Conservation (phyloP, 108 stramenopile genomes). For the Cyclotella cryptica region DNA sequence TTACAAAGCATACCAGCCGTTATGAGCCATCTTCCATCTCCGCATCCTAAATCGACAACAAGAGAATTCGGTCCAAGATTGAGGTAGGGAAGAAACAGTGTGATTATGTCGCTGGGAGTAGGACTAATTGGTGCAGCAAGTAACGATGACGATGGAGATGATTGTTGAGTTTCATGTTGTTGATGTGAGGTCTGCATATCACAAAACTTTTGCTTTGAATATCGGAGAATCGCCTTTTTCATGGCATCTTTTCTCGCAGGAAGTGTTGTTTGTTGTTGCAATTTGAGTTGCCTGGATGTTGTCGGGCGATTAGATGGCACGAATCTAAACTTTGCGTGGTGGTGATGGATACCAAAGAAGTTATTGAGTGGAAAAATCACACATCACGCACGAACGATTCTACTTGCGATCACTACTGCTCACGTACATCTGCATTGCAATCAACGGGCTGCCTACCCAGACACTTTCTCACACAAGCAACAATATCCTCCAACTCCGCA, state of each 20-base stretch:
- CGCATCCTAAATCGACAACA: constrained; percentile 56
- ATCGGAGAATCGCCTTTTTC: constrained; percentile 36
- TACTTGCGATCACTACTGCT: neutral
- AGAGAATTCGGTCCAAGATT: constrained; percentile 29
- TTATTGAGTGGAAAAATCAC: neutral
- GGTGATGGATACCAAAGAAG: neutral
- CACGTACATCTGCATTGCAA: constrained; percentile 43
- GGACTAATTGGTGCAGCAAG: constrained; percentile 56
- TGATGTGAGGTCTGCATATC: constrained; percentile 38
- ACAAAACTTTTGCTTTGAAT: constrained; percentile 45
- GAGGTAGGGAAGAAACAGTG: constrained; percentile 50
- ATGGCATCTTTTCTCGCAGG: constrained; percentile 27
- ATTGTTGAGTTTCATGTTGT: constrained; percentile 7
- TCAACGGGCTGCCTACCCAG: neutral
- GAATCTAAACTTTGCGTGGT: neutral
- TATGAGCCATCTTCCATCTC: constrained; percentile 62
- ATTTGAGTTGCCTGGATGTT: neutral
- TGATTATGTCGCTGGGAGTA: constrained; percentile 39
- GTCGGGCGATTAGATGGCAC: neutral
- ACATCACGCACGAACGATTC: neutral
- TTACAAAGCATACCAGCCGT: constrained; percentile 37
- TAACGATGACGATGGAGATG: constrained; percentile 2
- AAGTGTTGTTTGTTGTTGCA: constrained; percentile 10
- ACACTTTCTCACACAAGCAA: constrained; percentile 46
- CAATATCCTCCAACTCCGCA: constrained; percentile 74